Conservation (phyloP, 768 basidiomycete species). For the Fomitopsis pulvina region DNA sequence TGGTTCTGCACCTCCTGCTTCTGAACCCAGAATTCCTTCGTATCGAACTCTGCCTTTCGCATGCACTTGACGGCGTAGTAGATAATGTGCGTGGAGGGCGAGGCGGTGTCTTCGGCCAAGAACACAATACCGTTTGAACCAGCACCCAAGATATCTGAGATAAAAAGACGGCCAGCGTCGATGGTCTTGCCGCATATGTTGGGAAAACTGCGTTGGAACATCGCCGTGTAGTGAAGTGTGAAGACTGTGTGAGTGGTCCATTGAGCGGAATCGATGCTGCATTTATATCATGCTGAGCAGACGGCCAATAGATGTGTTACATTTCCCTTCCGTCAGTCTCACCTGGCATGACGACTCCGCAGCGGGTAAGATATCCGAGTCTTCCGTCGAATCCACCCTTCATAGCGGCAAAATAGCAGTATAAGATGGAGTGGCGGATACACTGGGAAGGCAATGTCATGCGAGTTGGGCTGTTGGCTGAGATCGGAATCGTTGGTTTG, state of each 20-base stretch:
- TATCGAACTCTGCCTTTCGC: conserved; percentile 11
- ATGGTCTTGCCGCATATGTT: conserved; percentile 19
- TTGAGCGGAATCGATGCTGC: neutral
- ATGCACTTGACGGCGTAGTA: conserved; percentile 24
- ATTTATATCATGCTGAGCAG: conserved; percentile 2
- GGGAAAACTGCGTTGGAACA: conserved; percentile 4
- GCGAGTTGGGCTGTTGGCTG: too few relatives aligned
- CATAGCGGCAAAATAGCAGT: too few relatives aligned
- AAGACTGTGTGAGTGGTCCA: neutral
- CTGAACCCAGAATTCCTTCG: conserved; percentile 13
- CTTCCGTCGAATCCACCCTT: too few relatives aligned
- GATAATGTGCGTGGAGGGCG: neutral
- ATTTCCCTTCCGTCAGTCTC: neutral
- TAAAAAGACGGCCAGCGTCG: conserved; percentile 17
- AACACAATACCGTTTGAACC: conserved; percentile 23
- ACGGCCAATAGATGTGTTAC: neutral
- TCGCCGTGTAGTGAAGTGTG: conserved; percentile 2
- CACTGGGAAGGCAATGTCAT: too few relatives aligned
- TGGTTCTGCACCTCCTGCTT: conserved; percentile 6
- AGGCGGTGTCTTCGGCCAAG: conserved; percentile 15
- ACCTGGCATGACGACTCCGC: conserved; percentile 1
- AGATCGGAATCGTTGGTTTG: too few relatives aligned
- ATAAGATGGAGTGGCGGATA: too few relatives aligned
- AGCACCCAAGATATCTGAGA: conserved; percentile 16
- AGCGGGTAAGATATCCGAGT: conserved; percentile 1